Evolutionary conservation across 441 rosid genomes (phyloP), one percentile per base, ranked within the genome.

Genomic region (Erodium texanum): DNA sequence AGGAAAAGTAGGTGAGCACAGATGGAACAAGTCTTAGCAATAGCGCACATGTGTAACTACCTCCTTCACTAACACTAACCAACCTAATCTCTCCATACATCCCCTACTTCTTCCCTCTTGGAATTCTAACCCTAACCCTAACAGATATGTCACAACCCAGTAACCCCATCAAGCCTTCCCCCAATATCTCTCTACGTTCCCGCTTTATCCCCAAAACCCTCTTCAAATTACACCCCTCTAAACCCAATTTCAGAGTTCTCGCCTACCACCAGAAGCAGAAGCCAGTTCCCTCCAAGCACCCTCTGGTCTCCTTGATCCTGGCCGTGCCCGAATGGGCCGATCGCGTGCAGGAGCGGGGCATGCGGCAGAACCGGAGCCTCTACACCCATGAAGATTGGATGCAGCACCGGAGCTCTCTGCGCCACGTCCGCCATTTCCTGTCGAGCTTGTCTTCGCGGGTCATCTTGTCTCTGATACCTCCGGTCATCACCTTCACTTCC

Each of bases 281-380:
- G 19, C 72, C 88, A 1, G 66, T 24, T 12, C 75, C 83, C 5
- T 11, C 64, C 19, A 27, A 67, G 54, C 64, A 8, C 69, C 15
- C 76, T 62, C 77, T 79, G 34, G 3, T 66, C 41, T 84, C 82
- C 0, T 65, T 93, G 70, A 85, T 93, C 74, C 82, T 80, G 1
- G 82, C 76, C 6, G 80, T 93, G 7, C 96, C 97, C 0, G 91
- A 93, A 66, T 93, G 98, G 97, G 89, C 98, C 0, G 98, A 93
- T 77, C 50, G 71, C 50, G 71, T 87, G 2, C 76, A 93, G 68
- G 98, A 93, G 87, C 87, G 89, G 8, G 94, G 98, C 56, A 86
- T 90, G 94, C 86, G 62, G 64, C 83, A 77, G 68, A 86, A 80
- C 10, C 89, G 98, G 18, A 62, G 85, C 34, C 83, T 93, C 7